phyloP scores from a whole-genome alignment of 2,329 filamentous ascomycete genomes.

The Pseudogymnoascus sp. region DNA sequence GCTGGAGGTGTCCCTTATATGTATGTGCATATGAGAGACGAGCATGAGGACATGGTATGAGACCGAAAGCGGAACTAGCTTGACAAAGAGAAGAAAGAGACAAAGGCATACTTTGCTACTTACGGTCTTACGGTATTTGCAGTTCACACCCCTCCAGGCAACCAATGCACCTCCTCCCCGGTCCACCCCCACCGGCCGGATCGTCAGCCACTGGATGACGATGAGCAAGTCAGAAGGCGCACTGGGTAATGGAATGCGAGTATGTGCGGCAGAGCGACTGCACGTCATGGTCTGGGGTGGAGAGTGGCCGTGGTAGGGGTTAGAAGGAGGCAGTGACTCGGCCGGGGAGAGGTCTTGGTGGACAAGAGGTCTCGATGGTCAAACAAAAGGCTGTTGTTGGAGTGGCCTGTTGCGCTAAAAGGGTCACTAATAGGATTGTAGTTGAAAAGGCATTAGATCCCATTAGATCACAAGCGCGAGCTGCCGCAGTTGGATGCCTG shows the following conservation, averaged over 20 bases:
- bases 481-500: background rate
- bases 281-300: background rate
- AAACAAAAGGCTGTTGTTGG: background rate
- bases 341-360: background rate
- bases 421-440: background rate
- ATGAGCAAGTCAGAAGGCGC: background rate
- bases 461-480: background rate
- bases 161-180: background rate
- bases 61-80: background rate
- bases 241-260: background rate
- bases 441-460: background rate
- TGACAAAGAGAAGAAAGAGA: background rate
- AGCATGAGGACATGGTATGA: background rate
- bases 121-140: background rate
- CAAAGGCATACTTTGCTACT: background rate
- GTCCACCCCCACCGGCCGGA: background rate
- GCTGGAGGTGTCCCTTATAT: background rate
- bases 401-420: background rate
- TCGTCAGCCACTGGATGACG: background rate
- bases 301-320: background rate
- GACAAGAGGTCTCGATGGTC: background rate
- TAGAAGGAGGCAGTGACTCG: background rate
- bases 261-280: background rate
- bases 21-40: background rate
- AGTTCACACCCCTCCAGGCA: background rate